Evolutionary conservation across 768 basidiomycete species (phyloP).

Genomic region (Pholiota microspora): DNA sequence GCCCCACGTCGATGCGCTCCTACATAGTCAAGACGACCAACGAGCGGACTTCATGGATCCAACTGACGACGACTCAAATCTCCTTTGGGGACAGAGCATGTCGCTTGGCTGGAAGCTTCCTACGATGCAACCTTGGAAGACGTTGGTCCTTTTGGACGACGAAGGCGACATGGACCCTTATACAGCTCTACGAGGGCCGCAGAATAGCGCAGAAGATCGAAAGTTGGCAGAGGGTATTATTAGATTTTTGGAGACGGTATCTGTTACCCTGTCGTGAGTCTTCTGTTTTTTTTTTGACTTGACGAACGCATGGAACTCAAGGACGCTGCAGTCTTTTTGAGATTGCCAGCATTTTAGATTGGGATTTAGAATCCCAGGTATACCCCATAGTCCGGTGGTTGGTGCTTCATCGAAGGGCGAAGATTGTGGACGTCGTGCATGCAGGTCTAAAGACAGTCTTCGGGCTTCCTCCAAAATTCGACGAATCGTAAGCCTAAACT

Average conservation of each 20-base stretch:
- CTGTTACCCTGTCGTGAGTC: slow-evolving; percentile 77
- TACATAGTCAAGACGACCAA: slow-evolving; percentile 62
- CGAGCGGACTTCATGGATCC: slow-evolving; percentile 50
- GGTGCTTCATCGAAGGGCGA: slow-evolving; percentile 86
- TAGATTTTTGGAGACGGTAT: slow-evolving; percentile 71
- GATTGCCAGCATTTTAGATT: slow-evolving; percentile 77
- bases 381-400: slow-evolving; percentile 92
- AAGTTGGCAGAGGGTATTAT: slow-evolving; percentile 68
- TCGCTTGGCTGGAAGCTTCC: slow-evolving; percentile 73
- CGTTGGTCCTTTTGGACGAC: slow-evolving; percentile 72
- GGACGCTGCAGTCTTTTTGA: slow-evolving; percentile 57
- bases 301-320: neutral
- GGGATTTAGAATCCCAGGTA: slow-evolving; percentile 80
- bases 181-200: slow-evolving; percentile 55
- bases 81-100: slow-evolving; percentile 67
- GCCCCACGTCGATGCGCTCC: slow-evolving; percentile 69
- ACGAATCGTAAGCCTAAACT: slow-evolving; percentile 48
- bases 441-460: slow-evolving; percentile 79
- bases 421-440: slow-evolving; percentile 85
- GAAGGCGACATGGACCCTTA: slow-evolving; percentile 56
- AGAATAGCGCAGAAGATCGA: slow-evolving; percentile 62
- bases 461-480: slow-evolving; percentile 64
- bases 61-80: slow-evolving; percentile 49
- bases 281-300: neutral
- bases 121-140: slow-evolving; percentile 87